Conservation (phyloP, 2,329 filamentous ascomycete species). For the Allantophomopsis lycopodina region DNA sequence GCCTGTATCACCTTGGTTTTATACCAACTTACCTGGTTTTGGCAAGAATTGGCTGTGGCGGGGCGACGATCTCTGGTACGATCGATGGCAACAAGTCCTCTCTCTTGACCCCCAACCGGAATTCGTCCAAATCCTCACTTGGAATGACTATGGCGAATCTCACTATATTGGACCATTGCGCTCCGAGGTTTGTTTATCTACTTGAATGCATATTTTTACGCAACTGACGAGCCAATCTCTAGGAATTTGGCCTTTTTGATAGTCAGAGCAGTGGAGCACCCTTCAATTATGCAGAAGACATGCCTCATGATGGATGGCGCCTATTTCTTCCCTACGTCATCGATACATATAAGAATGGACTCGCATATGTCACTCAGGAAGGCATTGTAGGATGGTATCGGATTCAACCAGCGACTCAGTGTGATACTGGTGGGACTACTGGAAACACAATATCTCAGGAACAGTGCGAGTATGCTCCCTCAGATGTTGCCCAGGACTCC, state of each 20-base stretch:
- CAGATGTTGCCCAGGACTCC: neutral
- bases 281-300: constrained; percentile 25
- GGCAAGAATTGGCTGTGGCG: constrained; percentile 45
- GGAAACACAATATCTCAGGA: constrained; percentile 2
- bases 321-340: constrained; percentile 1
- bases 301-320: constrained; percentile 25
- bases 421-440: neutral
- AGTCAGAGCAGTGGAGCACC: constrained; percentile 20
- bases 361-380: neutral
- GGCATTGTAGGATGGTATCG: neutral
- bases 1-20: constrained; percentile 40
- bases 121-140: no score
- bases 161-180: constrained; percentile 31
- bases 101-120: constrained; percentile 25
- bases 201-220: no score
- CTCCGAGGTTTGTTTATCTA: constrained; percentile 16
- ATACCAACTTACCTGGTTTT: constrained; percentile 29
- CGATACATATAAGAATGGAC: constrained; percentile 1
- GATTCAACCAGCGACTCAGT: neutral
- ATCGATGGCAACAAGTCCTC: constrained; percentile 36
- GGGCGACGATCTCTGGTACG: constrained; percentile 43
- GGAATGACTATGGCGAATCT: constrained; percentile 34
- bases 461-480: neutral
- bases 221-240: no score
- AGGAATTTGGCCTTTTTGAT: neutral